Conservation (phyloP, 495 filamentous ascomycete genomes). For the Haplographium delicatum region DNA sequence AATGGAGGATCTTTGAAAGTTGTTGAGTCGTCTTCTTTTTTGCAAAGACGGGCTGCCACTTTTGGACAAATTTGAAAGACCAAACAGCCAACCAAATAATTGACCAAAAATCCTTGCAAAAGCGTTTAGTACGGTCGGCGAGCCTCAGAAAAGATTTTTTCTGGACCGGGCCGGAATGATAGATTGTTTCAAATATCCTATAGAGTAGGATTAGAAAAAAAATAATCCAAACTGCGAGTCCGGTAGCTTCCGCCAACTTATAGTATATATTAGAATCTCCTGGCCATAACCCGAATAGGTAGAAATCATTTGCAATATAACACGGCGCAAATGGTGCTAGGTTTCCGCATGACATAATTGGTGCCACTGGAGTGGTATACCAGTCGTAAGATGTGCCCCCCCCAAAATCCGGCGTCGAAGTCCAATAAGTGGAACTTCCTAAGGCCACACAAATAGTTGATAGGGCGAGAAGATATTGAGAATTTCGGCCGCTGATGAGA, state of each 20-base stretch:
- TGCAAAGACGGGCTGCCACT: too few relatives aligned
- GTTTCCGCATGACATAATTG: constrained; percentile 3
- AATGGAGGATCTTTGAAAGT: background rate
- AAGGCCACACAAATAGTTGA: background rate
- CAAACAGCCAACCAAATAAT: too few relatives aligned
- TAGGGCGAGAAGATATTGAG: constrained; percentile 2
- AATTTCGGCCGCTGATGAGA: background rate
- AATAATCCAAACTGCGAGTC: constrained; percentile 7
- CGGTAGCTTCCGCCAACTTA: background rate
- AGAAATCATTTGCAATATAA: constrained; percentile 8
- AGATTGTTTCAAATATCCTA: too few relatives aligned
- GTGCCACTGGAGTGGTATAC: background rate
- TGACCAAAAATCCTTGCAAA: too few relatives aligned
- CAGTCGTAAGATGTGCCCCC: background rate
- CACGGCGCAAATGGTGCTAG: constrained; percentile 10
- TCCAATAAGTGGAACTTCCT: constrained; percentile 1
- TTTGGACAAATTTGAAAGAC: too few relatives aligned
- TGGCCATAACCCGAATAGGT: constrained; percentile 1
- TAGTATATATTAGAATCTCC: background rate
- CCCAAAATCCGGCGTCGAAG: background rate
- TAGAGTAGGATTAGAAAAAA: background rate
- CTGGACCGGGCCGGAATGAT: too few relatives aligned
- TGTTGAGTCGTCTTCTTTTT: background rate
- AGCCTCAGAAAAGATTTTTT: too few relatives aligned
- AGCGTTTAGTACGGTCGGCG: too few relatives aligned